These are phyloP conservation scores for Aspergillus fructus DNA, from an alignment of 2,329 filamentous ascomycete genomes.

Conservation along the genomic window DNA sequence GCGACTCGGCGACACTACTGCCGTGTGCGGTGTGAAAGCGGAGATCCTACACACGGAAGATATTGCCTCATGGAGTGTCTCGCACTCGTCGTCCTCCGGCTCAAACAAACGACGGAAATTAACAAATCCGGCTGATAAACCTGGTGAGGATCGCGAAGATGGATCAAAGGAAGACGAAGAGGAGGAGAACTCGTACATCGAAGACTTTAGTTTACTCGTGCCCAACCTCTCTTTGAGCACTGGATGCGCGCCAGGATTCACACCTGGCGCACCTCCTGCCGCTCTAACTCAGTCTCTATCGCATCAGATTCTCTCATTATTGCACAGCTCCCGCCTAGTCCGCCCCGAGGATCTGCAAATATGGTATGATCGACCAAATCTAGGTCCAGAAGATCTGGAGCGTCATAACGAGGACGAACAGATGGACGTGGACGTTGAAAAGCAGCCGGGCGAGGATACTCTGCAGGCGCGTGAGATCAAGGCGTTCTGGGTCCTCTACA, in stretches of 20 bases:
- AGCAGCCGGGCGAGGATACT: conserved; percentile 22
- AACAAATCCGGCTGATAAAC: conserved; percentile 19
- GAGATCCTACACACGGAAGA: conserved; percentile 77
- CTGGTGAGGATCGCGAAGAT: conserved; percentile 35
- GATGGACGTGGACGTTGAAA: conserved; percentile 49
- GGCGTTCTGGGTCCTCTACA: conserved; percentile 92
- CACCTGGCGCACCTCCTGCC: conserved; percentile 79
- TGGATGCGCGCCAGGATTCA: conserved; percentile 79
- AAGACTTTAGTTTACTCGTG: conserved; percentile 68
- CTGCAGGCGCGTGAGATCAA: conserved; percentile 56
- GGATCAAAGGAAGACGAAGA: conserved; percentile 37
- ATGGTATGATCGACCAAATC: conserved; percentile 57
- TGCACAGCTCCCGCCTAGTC: conserved; percentile 70
- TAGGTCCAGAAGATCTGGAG: conserved; percentile 31
- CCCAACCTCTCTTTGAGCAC: conserved; percentile 93
- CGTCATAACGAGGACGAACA: conserved; percentile 45
- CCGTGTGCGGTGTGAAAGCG: conserved; percentile 88
- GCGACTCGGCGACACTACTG: conserved; percentile 82
- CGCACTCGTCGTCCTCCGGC: conserved; percentile 32
- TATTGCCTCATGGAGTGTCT: conserved; percentile 59
- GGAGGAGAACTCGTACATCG: conserved; percentile 47
- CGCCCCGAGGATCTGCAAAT: conserved; percentile 70
- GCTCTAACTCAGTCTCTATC: conserved; percentile 81
- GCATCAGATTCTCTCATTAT: conserved; percentile 72
- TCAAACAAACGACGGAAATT: conserved; percentile 35